Evolutionary conservation across 208 protist genomes (phyloP), one percentile per base, ranked within the genome.

Genomic region (Acanthamoeba comandoni): DNA sequence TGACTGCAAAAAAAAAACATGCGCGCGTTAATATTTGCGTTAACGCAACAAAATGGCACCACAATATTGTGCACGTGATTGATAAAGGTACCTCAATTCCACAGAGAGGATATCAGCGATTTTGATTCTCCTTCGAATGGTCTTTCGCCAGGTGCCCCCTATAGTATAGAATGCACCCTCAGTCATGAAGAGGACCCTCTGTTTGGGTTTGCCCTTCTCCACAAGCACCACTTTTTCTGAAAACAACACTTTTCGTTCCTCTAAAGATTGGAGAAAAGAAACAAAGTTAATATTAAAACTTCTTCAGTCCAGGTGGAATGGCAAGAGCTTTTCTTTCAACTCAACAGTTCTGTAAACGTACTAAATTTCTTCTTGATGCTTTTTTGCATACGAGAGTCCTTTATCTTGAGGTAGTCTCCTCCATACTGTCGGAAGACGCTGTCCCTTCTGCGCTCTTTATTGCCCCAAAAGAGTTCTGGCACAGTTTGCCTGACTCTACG

Each of bases 381-480:
- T n/a, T 94, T 94, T 2, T 94, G 48, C 19, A 52, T 51, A 35
- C 92, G 91, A 73, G 95, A 94, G 69, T 95, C 90, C 26, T 93
- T 91, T 86, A 92, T 95, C 22, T 94, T 93, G 26, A 96, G 91
- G 82, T 96, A 96, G 64, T 96, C 95, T 15, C 70, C 80, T 7
- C 90, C 89, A 91, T 93, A 96, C 26, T 93, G 86, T 52, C 94
- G 70, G 29, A 94, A 91, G 57, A 96, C 80, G 3, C 90, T 94
- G 60, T 91, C 84, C 57, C 94, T 69, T 57, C 91, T 80, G 64
- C 95, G 92, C 51, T 96, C 93, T 80, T 96, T 96, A 51, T 95
- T 93, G 69, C 92, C 93, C 67, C 85, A 91, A 17, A 96, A 90
- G n/a, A 95, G 51, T 22, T 93, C 75, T 15, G 94, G 86, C n/a